Evolutionary conservation across 441 rosid species (phyloP).

Genomic region (Croton laevigatus): DNA sequence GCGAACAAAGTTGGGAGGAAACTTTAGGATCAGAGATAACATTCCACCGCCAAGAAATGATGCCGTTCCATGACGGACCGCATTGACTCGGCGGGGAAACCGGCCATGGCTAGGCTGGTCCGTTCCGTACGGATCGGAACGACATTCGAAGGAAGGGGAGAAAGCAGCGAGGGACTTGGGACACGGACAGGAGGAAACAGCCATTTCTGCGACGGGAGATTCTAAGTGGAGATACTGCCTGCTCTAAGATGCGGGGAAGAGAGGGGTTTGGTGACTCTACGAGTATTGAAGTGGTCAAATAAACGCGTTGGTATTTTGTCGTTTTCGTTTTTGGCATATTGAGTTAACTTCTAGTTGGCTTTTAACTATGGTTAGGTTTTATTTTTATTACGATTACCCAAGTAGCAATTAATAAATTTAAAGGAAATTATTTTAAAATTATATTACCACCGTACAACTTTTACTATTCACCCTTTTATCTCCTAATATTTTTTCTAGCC

Average conservation of each 20-base stretch:
- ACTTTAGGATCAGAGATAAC: slow-evolving; percentile 68
- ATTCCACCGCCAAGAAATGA: slow-evolving; percentile 41
- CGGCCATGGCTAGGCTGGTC: slow-evolving; percentile 33
- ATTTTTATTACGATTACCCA: too few species aligned
- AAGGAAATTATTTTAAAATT: too few species aligned
- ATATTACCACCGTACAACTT: too few species aligned
- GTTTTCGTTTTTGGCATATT: background rate
- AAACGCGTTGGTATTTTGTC: background rate
- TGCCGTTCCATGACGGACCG: slow-evolving; percentile 24
- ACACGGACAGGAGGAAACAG: slow-evolving; percentile 37
- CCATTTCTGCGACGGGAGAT: background rate
- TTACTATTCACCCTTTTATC: too few species aligned
- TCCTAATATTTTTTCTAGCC: too few species aligned
- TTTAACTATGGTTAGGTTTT: too few species aligned
- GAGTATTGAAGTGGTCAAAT: background rate
- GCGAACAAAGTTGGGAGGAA: slow-evolving; percentile 94
- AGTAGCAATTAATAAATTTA: too few species aligned
- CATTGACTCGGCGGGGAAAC: slow-evolving; percentile 32
- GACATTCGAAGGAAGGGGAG: slow-evolving; percentile 61
- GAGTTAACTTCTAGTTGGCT: background rate
- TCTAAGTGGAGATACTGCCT: background rate
- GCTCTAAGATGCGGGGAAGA: background rate
- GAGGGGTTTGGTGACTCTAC: background rate
- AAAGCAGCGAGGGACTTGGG: slow-evolving; percentile 33
- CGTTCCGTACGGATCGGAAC: slow-evolving; percentile 64